Conservation (phyloP, 2,329 filamentous ascomycete genomes). For the Claviceps sp. region DNA sequence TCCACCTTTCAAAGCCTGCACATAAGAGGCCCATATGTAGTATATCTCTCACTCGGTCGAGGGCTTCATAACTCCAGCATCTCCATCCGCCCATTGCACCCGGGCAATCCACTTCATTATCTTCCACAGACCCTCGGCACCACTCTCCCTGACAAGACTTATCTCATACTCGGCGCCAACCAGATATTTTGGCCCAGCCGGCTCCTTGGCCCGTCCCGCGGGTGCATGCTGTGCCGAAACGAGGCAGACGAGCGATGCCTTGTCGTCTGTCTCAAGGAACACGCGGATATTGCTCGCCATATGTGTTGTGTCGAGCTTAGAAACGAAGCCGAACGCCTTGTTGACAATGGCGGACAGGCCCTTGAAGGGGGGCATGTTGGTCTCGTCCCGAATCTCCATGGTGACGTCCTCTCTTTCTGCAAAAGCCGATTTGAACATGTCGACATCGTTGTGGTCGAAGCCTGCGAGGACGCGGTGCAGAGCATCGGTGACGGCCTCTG, state of each 20-base stretch:
- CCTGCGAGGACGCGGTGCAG: constrained; percentile 2
- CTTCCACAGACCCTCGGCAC: constrained; percentile 18
- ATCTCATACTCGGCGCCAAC: constrained; percentile 16
- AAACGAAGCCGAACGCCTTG: constrained; percentile 1
- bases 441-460: constrained; percentile 2
- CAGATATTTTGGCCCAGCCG: constrained; percentile 10
- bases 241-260: background rate
- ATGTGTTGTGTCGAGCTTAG: constrained; percentile 16
- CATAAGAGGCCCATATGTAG: no score
- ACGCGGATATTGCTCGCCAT: constrained; percentile 18
- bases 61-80: background rate
- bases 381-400: background rate
- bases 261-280: constrained; percentile 10
- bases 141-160: constrained; percentile 16
- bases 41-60: background rate
- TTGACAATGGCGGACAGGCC: constrained; percentile 1
- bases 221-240: background rate
- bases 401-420: background rate
- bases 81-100: constrained; percentile 17
- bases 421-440: constrained; percentile 2
- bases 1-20: no score
- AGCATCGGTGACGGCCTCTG: constrained; percentile 4
- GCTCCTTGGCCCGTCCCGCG: background rate
- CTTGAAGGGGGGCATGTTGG: background rate
- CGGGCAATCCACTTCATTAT: constrained; percentile 17